Conservation (phyloP, 805 yeast species). For the Saturnispora hagleri region DNA sequence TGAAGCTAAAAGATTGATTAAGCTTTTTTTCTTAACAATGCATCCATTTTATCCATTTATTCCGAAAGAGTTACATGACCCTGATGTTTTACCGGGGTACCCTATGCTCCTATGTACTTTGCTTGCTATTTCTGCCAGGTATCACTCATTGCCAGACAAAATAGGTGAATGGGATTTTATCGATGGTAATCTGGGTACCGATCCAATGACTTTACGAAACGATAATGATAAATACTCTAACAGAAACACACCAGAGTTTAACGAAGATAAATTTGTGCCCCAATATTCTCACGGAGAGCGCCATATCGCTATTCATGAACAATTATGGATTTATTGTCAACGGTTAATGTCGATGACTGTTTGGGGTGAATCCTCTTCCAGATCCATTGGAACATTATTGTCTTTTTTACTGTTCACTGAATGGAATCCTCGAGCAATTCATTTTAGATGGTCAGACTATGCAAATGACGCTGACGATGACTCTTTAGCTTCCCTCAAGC, state of each 20-base stretch:
- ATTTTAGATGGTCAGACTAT: slow-evolving; percentile 79
- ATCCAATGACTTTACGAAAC: not conserved
- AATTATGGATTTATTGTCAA: slow-evolving; percentile 80
- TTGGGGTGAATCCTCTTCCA: slow-evolving; percentile 88
- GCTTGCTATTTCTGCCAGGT: slow-evolving; percentile 70
- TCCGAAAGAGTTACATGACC: slow-evolving; percentile 62
- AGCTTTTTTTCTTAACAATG: slow-evolving; percentile 62
- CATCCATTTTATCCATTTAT: slow-evolving; percentile 88
- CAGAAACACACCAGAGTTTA: slow-evolving; percentile 9
- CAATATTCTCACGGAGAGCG: slow-evolving; percentile 11
- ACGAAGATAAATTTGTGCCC: not conserved
- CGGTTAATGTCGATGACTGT: slow-evolving; percentile 73
- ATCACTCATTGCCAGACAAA: slow-evolving; percentile 47
- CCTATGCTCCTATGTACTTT: slow-evolving; percentile 78
- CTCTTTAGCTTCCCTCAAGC: slow-evolving; percentile 2
- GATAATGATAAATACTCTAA: not conserved
- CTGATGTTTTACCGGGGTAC: slow-evolving; percentile 59
- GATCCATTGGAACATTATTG: slow-evolving; percentile 78
- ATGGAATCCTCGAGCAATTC: slow-evolving; percentile 94
- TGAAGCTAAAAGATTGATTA: slow-evolving; percentile 51
- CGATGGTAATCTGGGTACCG: not conserved
- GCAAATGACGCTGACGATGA: slow-evolving; percentile 53
- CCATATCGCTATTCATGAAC: slow-evolving; percentile 62
- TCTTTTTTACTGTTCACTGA: slow-evolving; percentile 82
- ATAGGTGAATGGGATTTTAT: slow-evolving; percentile 14